Base-by-base conservation (phyloP, 352 stramenopile species). In the Globisporangium cystogenes region DNA sequence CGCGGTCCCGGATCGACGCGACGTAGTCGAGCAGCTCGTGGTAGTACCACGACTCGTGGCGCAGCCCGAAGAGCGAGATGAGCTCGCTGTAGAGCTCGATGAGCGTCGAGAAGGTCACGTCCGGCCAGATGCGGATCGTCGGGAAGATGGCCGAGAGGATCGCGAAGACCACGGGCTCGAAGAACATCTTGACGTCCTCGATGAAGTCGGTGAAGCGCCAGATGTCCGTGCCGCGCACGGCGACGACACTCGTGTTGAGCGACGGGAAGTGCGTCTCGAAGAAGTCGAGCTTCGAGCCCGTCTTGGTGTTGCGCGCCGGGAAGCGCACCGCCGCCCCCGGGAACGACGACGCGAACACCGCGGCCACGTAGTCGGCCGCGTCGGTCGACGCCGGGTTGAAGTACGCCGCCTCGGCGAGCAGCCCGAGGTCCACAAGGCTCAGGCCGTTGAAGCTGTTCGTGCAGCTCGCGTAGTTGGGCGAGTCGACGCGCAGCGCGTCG, bases 181-280 rank as follows among this genome's bases (percentile, higher is more conserved):
- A 74, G 67, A 90, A 93, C 83, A 96, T 93, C 67, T 96, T 96
- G 50, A 93, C 80, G 53, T 96, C 87, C 56, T 96, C 87, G 21
- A 96, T 79, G 39, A 96, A 93, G 61, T 96, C 87, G 2, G 77
- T 90, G 50, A 95, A 93, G 33, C 87, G 77, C 66, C 86, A 94
- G 15, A 96, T 90, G 48, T 96, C 87, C 2, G 87, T 96, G 20
- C 87, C 87, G 33, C 84, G 76, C 15, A 96, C 87, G 5, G 83
- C 88, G 52, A 94, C 90, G 45, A 94, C 83, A 16, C 81, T 92
- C 29, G 82, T 89, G 62, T 94, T 94, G 14, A 92, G 68, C 12
- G 72, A 63, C 3, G 80, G 76, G 24, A 91, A 89, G 53, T 83
- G 74, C 1, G 80, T 80, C 24, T 94, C 83, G 49, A 86, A 94